Evolutionary conservation across 2,329 filamentous ascomycete genomes (phyloP), one percentile per base, ranked within the genome.

Genomic region (Huntiella omanensis): DNA sequence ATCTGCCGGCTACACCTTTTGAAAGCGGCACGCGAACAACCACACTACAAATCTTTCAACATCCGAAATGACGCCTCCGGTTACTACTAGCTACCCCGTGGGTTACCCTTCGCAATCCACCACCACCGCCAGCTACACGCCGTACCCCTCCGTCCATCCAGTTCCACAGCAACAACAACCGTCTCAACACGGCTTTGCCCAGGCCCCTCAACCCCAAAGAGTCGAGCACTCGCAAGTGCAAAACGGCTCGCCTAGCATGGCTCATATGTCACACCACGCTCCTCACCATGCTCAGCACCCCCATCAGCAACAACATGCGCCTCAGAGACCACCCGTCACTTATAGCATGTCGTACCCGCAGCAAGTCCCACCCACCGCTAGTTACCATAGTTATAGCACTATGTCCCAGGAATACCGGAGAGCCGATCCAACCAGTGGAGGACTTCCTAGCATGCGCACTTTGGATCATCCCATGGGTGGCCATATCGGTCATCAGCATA

Each of bases 391-490:
- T 12, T 51, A 51, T 35, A 40, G 45, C 5, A n/a, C 45, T 4
- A 40, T 49, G 19, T 33, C 15, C 7, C 46, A 48, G 4, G 50
- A 51, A 32, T 51, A 51, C 43, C 45, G 48, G 15, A 44, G 41
- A 32, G 15, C 44, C 15, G 40, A 47, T 33, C 45, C 45, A 22
- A 45, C 50, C 13, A 35, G 33, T 33, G 45, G 48, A 5, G 40
- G 48, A 12, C 53, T 64, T 15, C 62, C 62, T 7, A 64, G 62
- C 51, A 64, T 64, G 62, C 58, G 62, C 33, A 64, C 61, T 6
- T 61, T 64, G 47, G 62, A 64, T 56, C 37, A 48, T 36, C n/a
- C 49, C 10, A 22, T 45, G 42, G 15, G 15, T 15, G 32, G 19
- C 17, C 17, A 33, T 19, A 49, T 49, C 40, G 35, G 16, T n/a